A percentile compares a stretch with the other conserved stretches of the same genome.
Evolutionary conservation across 345 rosid species (phyloP).

Genomic region (Salix suchowensis): DNA sequence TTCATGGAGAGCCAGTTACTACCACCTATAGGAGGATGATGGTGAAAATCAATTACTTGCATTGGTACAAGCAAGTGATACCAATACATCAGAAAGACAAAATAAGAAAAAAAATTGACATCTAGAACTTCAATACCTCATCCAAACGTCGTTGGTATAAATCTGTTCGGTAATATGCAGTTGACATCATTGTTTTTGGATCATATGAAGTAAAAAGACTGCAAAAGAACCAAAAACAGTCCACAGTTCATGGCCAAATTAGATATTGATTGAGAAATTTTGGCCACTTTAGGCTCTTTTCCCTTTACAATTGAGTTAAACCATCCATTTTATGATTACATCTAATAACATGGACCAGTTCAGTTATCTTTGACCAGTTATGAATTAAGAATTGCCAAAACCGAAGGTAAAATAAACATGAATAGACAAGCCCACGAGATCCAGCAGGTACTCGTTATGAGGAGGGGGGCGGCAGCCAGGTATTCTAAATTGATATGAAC

Average conservation of each 20-base stretch:
- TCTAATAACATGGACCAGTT: not conserved
- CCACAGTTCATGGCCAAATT: not conserved
- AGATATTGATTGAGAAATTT: not conserved
- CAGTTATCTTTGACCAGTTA: not conserved
- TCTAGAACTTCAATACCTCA: conserved; percentile 41
- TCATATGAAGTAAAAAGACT: conserved; percentile 81
- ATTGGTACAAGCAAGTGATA: not conserved
- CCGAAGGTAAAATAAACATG: not conserved
- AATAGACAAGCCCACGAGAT: not conserved
- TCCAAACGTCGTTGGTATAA: conserved; percentile 52
- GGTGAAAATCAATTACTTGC: not conserved
- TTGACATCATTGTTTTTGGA: conserved; percentile 74
- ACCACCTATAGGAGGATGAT: not conserved
- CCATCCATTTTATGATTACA: not conserved
- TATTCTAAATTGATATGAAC: not conserved
- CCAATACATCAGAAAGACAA: not conserved
- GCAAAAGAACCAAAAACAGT: conserved; percentile 21
- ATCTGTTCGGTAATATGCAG: conserved; percentile 80
- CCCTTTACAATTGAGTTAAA: not conserved
- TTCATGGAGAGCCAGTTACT: not conserved
- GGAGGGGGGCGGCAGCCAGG: not conserved
- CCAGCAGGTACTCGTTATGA: not conserved
- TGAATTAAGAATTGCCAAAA: not conserved
- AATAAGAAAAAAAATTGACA: not conserved
- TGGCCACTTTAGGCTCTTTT: not conserved